phyloP scores from a whole-genome alignment of 2,329 filamentous ascomycete species.

The Thielaviopsis ethacetica region DNA sequence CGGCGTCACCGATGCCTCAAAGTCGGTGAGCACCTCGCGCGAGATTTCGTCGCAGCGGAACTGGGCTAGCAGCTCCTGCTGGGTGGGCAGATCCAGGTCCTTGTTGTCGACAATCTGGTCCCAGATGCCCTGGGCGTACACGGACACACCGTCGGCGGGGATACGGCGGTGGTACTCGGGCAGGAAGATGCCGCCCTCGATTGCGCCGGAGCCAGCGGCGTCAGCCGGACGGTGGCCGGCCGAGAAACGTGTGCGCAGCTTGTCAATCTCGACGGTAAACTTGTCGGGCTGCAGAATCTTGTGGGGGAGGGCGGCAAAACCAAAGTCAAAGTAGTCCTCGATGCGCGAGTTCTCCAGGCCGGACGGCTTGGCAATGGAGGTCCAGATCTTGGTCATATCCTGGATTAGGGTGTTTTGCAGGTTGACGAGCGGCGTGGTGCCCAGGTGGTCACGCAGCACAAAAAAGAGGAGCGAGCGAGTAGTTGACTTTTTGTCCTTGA shows the following conservation, averaged over 20 bases:
- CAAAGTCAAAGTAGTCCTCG: conserved; percentile 97
- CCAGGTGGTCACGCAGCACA: conserved; percentile 93
- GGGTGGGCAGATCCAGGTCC: conserved; percentile 87
- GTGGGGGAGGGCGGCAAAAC: conserved; percentile 87
- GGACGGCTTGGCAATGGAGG: conserved; percentile 75
- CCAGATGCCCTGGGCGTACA: conserved; percentile 90
- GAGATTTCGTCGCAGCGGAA: conserved; percentile 97
- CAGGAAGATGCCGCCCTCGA: conserved; percentile 68
- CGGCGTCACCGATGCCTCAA: conserved; percentile 67
- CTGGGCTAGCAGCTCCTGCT: conserved; percentile 90
- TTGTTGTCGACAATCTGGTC: conserved; percentile 99
- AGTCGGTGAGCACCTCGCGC: conserved; percentile 67
- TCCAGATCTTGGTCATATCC: conserved; percentile 85
- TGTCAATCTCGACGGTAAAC: conserved; percentile 66
- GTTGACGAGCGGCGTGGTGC: conserved; percentile 77
- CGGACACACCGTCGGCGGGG: conserved; percentile 88
- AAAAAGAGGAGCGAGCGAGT: conserved; percentile 92
- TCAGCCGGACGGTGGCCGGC: conserved; percentile 61
- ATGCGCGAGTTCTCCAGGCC: conserved; percentile 81
- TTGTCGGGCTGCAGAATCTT: conserved; percentile 92
- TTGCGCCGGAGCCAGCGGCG: conserved; percentile 43
- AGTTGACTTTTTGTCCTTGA: conserved; percentile 86
- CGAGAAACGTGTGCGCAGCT: conserved; percentile 65
- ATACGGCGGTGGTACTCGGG: conserved; percentile 93
- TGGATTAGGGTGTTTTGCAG: conserved; percentile 79